Base-by-base conservation (phyloP, 1,284 basidiomycete species). In the Cerioporus squamosus region DNA sequence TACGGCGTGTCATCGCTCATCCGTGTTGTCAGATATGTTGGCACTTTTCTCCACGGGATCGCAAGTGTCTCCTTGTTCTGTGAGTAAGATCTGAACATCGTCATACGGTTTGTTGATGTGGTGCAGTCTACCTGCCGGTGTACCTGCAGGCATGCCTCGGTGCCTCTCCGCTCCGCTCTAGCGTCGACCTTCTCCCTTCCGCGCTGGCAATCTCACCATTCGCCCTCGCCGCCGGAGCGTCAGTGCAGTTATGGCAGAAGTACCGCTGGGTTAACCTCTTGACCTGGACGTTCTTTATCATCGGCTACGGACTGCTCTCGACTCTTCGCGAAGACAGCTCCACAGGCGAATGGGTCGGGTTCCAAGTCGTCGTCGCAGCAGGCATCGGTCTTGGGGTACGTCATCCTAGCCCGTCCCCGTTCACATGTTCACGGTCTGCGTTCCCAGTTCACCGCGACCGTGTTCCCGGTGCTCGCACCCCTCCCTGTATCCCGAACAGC, bases 391-490 rank as follows among this genome's bases (percentile, higher is more conserved):
- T 64, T 14, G 45, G 59, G 24, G 59, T 64, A 20, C 33, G 57
- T 53, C 18, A 17, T 29, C 15, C 5, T 18, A 26, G 15, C 6
- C 22, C 17, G 31, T 12, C n/a, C 26, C 20, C 18, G 12, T 24
- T 26, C 26, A 26, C 26, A 26, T 26, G 14, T 36, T 23, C 22
- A 14, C 22, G 33, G 12, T 42, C 8, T 18, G 3, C 2, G n/a
- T 31, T 9, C 2, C 14, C 26, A 62, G 57, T 64, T 49, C 43
- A 29, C 55, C 12, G 24, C 51, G 22, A 62, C 63, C 14, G 46
- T 61, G 5, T 64, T 65, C 46, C 61, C 66, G 2, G 52, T 67
- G 20, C 56, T 65, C 1, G 61, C 62, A 0, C 47, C 63, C 0
- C 9, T 64, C 2, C 50, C 62, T 0, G 61, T 65, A 2, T 15